phyloP scores from a whole-genome alignment of 306 rosid species.

The Vigna unguiculata region DNA sequence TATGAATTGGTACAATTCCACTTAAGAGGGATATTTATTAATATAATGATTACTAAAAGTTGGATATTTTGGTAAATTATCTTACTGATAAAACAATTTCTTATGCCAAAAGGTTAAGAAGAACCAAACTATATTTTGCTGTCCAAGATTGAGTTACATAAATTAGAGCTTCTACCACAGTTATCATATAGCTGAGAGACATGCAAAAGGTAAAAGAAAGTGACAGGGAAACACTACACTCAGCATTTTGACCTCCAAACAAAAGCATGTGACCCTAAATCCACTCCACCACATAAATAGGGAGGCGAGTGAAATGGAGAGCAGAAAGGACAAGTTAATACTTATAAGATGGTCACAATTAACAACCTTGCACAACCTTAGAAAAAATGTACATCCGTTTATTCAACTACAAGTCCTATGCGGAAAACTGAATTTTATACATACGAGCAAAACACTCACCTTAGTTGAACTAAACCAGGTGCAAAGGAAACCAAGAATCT shows the following conservation, averaged over 20 bases:
- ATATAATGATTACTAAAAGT: not conserved
- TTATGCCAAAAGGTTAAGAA: not conserved
- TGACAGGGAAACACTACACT: not conserved
- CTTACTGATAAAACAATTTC: not conserved
- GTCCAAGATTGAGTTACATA: not conserved
- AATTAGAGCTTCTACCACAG: not conserved
- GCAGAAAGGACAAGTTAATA: constrained; percentile 41
- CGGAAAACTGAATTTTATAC: constrained; percentile 55
- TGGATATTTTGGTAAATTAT: not conserved
- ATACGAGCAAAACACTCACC: constrained; percentile 46
- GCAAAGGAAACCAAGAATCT: constrained; percentile 55
- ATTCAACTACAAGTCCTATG: constrained; percentile 51
- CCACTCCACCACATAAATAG: not conserved
- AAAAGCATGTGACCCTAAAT: constrained; percentile 15
- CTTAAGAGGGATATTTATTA: not conserved
- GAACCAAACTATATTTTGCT: constrained; percentile 2
- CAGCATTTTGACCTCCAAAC: not conserved
- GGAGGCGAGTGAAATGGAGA: not conserved
- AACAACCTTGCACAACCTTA: constrained; percentile 40
- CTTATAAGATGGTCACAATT: constrained; percentile 31
- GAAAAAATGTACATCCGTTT: constrained; percentile 50
- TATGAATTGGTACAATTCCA: not conserved
- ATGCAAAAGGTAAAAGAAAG: constrained; percentile 2
- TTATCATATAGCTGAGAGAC: not conserved
- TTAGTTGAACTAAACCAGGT: constrained; percentile 43